phyloP scores from a whole-genome alignment of 1,284 basidiomycete species.

The Athelia sp. region DNA sequence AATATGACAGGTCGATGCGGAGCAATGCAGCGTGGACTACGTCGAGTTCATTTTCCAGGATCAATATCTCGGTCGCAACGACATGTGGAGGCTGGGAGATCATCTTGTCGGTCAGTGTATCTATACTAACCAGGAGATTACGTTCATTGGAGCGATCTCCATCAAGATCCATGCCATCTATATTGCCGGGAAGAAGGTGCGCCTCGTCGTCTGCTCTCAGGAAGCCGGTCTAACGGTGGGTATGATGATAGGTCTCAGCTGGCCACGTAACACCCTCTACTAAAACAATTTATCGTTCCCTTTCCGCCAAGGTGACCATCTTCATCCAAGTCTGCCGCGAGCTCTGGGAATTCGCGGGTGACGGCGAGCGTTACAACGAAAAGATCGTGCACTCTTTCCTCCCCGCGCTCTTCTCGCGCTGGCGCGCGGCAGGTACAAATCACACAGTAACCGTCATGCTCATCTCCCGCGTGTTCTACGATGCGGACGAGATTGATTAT shows the following conservation, averaged over 20 bases:
- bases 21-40: conserved; percentile 67
- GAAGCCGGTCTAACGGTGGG: background rate
- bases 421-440: conserved; percentile 81
- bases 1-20: conserved; percentile 55
- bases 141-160: conserved; percentile 72
- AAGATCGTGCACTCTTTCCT: conserved; percentile 94
- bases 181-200: conserved; percentile 57
- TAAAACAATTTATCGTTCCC: conserved; percentile 85
- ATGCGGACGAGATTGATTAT: conserved; percentile 76
- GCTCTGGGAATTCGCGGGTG: conserved; percentile 96
- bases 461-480: conserved; percentile 92
- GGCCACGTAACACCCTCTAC: conserved; percentile 81
- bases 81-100: conserved; percentile 87
- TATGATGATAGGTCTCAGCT: conserved; percentile 57
- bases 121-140: conserved; percentile 66
- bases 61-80: conserved; percentile 87
- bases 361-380: conserved; percentile 94
- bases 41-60: conserved; percentile 89
- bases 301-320: conserved; percentile 88
- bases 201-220: conserved; percentile 8
- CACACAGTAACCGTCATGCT: conserved; percentile 94
- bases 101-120: conserved; percentile 75
- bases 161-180: conserved; percentile 80
- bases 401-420: conserved; percentile 78
- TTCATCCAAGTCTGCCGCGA: conserved; percentile 96